Percentiles rank a stretch among this genome's conserved stretches.
phyloP scores from a whole-genome alignment of 805 yeast genomes.

The Candida krabiensis region DNA sequence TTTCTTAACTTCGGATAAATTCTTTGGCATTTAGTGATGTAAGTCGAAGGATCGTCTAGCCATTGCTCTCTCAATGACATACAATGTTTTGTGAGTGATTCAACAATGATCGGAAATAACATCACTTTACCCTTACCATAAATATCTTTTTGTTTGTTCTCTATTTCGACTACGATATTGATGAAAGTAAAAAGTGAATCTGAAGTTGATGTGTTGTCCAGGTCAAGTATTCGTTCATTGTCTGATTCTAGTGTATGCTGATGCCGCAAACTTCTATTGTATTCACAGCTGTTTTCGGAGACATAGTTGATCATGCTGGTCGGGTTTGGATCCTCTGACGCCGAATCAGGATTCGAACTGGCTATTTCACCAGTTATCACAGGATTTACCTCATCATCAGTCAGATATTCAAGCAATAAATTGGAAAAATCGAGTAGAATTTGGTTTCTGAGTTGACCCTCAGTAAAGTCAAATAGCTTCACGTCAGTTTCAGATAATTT shows the following conservation, averaged over 20 bases:
- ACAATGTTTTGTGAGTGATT: not conserved
- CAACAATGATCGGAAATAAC: conserved; percentile 1
- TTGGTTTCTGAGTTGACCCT: conserved; percentile 7
- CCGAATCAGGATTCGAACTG: too few relatives aligned
- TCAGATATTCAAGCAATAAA: conserved; percentile 1
- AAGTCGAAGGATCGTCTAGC: conserved; percentile 2
- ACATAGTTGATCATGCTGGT: too few relatives aligned
- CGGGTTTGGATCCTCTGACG: too few relatives aligned
- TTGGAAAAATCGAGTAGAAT: conserved; percentile 12
- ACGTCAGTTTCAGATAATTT: conserved; percentile 7
- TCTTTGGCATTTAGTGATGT: conserved; percentile 3
- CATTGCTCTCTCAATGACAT: conserved; percentile 2
- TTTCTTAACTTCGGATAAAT: not conserved
- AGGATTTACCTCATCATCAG: not conserved
- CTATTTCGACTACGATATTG: conserved; percentile 3
- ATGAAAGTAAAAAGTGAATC: conserved; percentile 6
- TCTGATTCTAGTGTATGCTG: too few relatives aligned
- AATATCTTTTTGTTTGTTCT: not conserved
- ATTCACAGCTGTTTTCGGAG: too few relatives aligned
- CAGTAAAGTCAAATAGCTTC: conserved; percentile 12
- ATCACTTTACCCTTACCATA: not conserved
- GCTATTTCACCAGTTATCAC: too few relatives aligned
- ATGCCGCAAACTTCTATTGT: too few relatives aligned
- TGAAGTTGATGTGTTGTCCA: too few relatives aligned
- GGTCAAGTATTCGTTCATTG: too few relatives aligned